Evolutionary conservation across 306 rosid genomes (phyloP).

Genomic region (Glycine soja): DNA sequence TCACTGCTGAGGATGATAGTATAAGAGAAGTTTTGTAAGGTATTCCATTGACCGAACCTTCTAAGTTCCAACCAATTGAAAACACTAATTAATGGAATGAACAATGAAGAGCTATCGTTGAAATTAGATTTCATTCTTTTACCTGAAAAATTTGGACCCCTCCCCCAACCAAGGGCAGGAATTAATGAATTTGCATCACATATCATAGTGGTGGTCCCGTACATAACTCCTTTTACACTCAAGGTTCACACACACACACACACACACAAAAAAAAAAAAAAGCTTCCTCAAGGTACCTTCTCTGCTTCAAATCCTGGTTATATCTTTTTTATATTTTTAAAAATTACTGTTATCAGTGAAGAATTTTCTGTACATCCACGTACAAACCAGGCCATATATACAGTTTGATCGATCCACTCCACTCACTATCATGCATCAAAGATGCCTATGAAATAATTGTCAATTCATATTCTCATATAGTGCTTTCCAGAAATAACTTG

Average conservation of each 20-base stretch:
- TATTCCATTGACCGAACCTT: constrained; percentile 28
- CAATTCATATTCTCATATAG: constrained; percentile 25
- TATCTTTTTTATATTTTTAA: background rate
- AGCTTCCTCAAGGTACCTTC: constrained; percentile 20
- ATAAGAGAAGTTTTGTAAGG: background rate
- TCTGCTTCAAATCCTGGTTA: background rate
- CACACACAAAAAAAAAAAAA: too few species aligned
- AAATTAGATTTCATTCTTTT: constrained; percentile 50
- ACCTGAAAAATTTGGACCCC: constrained; percentile 50
- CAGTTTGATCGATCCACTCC: constrained; percentile 7
- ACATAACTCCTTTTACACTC: constrained; percentile 5
- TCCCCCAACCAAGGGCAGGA: constrained; percentile 36
- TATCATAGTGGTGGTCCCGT: constrained; percentile 38
- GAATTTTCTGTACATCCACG: background rate
- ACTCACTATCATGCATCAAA: constrained; percentile 34
- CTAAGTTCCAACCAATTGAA: background rate
- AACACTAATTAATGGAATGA: constrained; percentile 34
- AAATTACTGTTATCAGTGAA: background rate
- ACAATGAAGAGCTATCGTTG: constrained; percentile 33
- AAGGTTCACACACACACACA: constrained; percentile 4
- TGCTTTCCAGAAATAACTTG: constrained; percentile 18
- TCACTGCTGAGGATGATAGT: too few species aligned
- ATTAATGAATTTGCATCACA: constrained; percentile 28
- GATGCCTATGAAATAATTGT: constrained; percentile 33
- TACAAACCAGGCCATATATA: background rate